These are phyloP conservation scores for Castanea sativa DNA, from an alignment of 306 rosid genomes.

Conservation along the genomic window DNA sequence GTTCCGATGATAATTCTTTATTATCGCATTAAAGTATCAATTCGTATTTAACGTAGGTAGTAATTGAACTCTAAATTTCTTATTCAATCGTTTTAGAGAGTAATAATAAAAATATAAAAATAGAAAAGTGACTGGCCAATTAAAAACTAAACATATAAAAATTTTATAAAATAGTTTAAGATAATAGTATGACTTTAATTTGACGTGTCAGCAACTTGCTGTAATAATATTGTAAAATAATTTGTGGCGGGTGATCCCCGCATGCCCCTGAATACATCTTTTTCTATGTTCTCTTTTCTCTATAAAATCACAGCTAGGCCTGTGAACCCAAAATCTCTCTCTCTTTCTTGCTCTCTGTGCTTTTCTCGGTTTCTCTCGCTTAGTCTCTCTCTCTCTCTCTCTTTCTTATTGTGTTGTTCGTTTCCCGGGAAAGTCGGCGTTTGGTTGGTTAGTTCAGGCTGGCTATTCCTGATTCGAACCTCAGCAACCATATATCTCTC, in stretches of 20 bases:
- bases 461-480: neutral
- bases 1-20: fast-evolving
- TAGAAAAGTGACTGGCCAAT: no score
- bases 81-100: no score
- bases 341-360: neutral
- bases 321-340: slow-evolving; percentile 35
- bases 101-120: no score
- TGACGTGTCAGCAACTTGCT: fast-evolving
- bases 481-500: neutral
- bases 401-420: neutral
- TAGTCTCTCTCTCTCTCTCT: neutral
- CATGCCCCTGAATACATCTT: neutral
- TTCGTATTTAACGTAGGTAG: fast-evolving
- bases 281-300: slow-evolving; percentile 1
- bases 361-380: neutral
- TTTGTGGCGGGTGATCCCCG: slow-evolving; percentile 25
- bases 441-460: neutral
- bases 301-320: slow-evolving; percentile 36
- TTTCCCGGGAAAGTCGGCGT: slow-evolving; percentile 16
- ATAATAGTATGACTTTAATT: fast-evolving
- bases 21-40: fast-evolving
- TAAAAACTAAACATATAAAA: fast-evolving
- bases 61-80: fast-evolving
- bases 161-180: no score
- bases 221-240: no score